Percentiles rank a stretch among this genome's conserved stretches.
Evolutionary conservation across 1,284 basidiomycete genomes (phyloP).

Genomic region (Ceratobasidium theobromae): DNA sequence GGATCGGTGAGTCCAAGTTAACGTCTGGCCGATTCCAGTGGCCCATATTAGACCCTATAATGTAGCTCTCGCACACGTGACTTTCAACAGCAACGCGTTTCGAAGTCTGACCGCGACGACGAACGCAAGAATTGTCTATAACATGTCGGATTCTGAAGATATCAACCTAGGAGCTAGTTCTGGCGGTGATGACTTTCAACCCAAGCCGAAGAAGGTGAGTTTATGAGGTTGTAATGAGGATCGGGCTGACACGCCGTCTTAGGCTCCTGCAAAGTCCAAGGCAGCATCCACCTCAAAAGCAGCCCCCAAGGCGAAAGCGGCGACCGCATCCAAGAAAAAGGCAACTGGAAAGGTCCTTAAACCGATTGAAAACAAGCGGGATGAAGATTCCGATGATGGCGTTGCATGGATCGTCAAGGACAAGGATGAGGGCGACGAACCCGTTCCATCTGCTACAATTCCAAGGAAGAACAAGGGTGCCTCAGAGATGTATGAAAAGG

Average conservation of each 20-base stretch:
- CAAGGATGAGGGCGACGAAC: constrained; percentile 44
- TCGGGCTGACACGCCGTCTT: not conserved
- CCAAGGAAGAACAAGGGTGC: constrained; percentile 71
- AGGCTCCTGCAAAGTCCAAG: constrained; percentile 37
- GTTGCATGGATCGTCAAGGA: constrained; percentile 45
- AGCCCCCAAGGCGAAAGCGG: constrained; percentile 47
- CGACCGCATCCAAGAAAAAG: constrained; percentile 48
- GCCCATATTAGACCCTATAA: not conserved
- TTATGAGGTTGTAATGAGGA: not conserved
- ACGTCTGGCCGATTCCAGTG: not conserved
- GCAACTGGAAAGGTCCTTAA: constrained; percentile 39
- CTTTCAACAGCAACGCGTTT: constrained; percentile 15
- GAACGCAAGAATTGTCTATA: constrained; percentile 4
- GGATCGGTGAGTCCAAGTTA: too few species aligned
- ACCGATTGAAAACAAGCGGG: constrained; percentile 68
- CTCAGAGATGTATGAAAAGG: constrained; percentile 92
- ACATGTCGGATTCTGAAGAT: constrained; percentile 29
- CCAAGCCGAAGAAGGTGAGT: constrained; percentile 23
- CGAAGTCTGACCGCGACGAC: constrained; percentile 7
- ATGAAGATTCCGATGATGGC: constrained; percentile 59
- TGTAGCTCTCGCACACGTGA: constrained; percentile 3
- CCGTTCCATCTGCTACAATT: constrained; percentile 43
- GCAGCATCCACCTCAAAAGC: constrained; percentile 44
- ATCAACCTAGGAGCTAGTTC: constrained; percentile 12
- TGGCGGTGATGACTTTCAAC: constrained; percentile 13